These are phyloP conservation scores for Trypanosoma vivax DNA, from an alignment of 208 protist species.

Conservation along the genomic window DNA sequence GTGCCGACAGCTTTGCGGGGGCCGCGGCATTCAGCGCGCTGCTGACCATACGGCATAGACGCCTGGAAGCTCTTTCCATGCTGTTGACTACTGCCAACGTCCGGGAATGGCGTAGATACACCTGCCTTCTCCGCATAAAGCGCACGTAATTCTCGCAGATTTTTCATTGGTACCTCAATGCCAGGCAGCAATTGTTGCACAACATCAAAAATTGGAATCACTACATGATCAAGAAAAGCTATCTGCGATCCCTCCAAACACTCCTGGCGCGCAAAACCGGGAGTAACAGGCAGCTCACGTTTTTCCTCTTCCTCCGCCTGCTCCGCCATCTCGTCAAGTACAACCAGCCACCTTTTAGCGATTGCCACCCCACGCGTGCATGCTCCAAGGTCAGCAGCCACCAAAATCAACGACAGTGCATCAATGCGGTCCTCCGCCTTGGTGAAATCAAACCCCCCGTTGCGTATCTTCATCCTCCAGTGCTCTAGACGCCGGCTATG, in stretches of 20 bases:
- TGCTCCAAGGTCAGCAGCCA: slow-evolving; percentile 76
- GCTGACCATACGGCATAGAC: neutral
- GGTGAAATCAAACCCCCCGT: slow-evolving; percentile 26
- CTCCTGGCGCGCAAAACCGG: slow-evolving; percentile 28
- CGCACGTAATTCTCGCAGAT: slow-evolving; percentile 39
- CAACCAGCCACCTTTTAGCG: slow-evolving; percentile 59
- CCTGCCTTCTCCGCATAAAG: slow-evolving; percentile 30
- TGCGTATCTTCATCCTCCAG: slow-evolving; percentile 3
- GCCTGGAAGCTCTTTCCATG: slow-evolving; percentile 6
- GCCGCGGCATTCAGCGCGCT: slow-evolving; percentile 6
- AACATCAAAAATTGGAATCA: slow-evolving; percentile 62
- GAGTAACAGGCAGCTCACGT: slow-evolving; percentile 36
- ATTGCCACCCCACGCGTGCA: slow-evolving; percentile 45
- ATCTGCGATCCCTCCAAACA: slow-evolving; percentile 41
- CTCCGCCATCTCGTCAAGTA: slow-evolving; percentile 69
- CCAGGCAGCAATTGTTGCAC: slow-evolving; percentile 56
- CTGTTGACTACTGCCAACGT: slow-evolving; percentile 3
- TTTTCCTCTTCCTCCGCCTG: slow-evolving; percentile 66
- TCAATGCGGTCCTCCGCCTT: slow-evolving; percentile 36
- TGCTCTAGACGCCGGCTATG: slow-evolving; percentile 30
- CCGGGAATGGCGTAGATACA: slow-evolving; percentile 22
- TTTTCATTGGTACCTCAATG: slow-evolving; percentile 33
- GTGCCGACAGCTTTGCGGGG: no score
- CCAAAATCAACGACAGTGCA: slow-evolving; percentile 53
- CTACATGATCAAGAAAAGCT: slow-evolving; percentile 66